Base-by-base conservation (phyloP, 306 rosid species). In the Vigna nakashimae region DNA sequence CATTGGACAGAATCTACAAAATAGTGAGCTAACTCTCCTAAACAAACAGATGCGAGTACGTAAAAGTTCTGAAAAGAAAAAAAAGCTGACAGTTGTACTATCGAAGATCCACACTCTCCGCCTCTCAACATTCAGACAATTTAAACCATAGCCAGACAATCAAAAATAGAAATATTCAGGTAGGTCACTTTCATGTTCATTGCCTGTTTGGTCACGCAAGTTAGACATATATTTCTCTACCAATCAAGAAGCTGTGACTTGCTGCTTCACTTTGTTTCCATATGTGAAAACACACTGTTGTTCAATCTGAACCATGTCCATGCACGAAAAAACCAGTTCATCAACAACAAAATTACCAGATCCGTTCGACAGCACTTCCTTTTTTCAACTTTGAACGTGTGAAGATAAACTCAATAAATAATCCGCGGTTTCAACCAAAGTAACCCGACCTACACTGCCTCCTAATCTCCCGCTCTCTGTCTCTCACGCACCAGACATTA, bases 241-340 rank as follows among this genome's bases (percentile, higher is more conserved):
- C 62, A 9, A 12, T 20, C 15, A 9, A 55, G 8, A 57, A 57
- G 64, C 36, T 11, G 13, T 34, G 45, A 62, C 16, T 62, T 32
- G 14, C n/a, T 16, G 45, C 45, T 62, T 34, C 4, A 6, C 38
- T 6, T 12, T 11, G 15, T 45, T 45, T 45, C 2, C 38, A 0
- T 28, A 30, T 13, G 28, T 28, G 10, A 20, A 62, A 14, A 28
- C 18, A 30, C 66, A 62, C 11, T 30, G 18, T 62, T 16, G 30
- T 65, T 64, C 80, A 63, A 81, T 59, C 71, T n/a, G 24, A 71
- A 69, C 16, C 70, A 38, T 55, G 74, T 34, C 62, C 62, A 58
- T 20, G 75, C 71, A 50, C 2, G 18, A 55, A 48, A 70, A 7
- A 66, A 20, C 38, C 9, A 76, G 71, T 74, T 5, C 22, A 46